phyloP scores from a whole-genome alignment of 1,139 yeast genomes.

The Taiozyma sp. region DNA sequence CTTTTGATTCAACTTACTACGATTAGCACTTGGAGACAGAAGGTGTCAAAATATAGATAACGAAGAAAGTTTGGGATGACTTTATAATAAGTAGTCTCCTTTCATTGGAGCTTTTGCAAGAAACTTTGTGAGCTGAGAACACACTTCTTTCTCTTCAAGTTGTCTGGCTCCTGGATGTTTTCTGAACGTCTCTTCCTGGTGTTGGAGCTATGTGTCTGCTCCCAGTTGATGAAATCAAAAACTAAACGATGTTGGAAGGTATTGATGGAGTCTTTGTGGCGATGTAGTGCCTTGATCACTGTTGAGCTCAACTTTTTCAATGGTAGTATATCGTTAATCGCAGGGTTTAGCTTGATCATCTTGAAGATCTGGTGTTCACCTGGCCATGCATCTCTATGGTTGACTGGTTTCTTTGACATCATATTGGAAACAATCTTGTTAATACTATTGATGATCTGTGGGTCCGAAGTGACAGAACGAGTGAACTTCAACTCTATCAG shows the following conservation, averaged over 20 bases:
- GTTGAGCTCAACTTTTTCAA: background rate
- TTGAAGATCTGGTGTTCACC: slow-evolving; percentile 1
- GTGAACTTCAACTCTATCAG: background rate
- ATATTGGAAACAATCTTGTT: background rate
- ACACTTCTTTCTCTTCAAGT: background rate
- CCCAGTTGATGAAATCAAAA: background rate
- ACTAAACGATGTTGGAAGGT: background rate
- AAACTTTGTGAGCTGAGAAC: too few species aligned
- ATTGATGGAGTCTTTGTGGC: background rate
- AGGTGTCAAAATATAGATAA: too few species aligned
- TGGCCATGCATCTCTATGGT: slow-evolving; percentile 1
- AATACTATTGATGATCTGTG: background rate
- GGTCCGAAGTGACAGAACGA: background rate
- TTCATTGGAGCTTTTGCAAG: too few species aligned
- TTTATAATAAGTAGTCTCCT: too few species aligned
- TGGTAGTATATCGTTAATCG: background rate
- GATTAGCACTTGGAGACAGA: too few species aligned
- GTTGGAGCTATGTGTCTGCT: background rate
- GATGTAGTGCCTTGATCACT: slow-evolving; percentile 20
- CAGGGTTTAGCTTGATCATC: background rate
- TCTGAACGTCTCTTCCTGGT: background rate
- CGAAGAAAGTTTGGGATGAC: too few species aligned
- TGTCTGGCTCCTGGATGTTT: background rate
- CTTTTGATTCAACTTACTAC: too few species aligned
- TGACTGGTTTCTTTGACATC: background rate